Evolutionary conservation across 805 yeast species (phyloP).

Genomic region (Ogataea degrootiae): DNA sequence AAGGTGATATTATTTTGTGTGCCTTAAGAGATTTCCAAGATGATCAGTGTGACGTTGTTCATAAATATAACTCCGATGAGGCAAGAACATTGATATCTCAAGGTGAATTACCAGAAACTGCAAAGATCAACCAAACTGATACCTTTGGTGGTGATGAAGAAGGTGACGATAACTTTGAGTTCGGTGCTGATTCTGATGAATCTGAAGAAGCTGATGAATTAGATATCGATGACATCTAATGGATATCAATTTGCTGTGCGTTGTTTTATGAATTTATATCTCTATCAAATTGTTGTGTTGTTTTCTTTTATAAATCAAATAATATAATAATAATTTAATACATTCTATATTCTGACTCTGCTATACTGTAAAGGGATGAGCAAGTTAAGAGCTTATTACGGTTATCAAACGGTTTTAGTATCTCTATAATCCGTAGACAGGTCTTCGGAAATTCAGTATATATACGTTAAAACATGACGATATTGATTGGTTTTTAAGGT

Average conservation of each 20-base stretch:
- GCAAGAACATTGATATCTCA: constrained; percentile 92
- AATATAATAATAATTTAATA: too few relatives aligned
- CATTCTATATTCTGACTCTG: too few relatives aligned
- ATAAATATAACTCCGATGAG: constrained; percentile 94
- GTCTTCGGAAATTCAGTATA: too few relatives aligned
- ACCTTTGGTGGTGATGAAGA: constrained; percentile 95
- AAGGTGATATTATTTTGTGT: constrained; percentile 94
- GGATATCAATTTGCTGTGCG: neutral
- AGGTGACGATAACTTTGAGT: constrained; percentile 96
- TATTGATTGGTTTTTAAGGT: too few relatives aligned
- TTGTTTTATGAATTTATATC: too few relatives aligned
- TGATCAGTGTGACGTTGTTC: constrained; percentile 96
- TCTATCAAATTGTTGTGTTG: too few relatives aligned
- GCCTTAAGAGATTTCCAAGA: constrained; percentile 98
- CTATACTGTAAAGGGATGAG: too few relatives aligned
- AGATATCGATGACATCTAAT: constrained; percentile 91
- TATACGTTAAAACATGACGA: too few relatives aligned
- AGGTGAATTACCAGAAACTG: constrained; percentile 97
- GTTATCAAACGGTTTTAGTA: too few relatives aligned
- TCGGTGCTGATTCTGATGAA: constrained; percentile 86
- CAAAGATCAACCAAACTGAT: constrained; percentile 96
- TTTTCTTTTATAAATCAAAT: too few relatives aligned
- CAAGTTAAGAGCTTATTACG: too few relatives aligned
- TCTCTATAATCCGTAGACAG: too few relatives aligned
- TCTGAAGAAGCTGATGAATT: constrained; percentile 66